Evolutionary conservation across 2,329 filamentous ascomycete genomes (phyloP), one percentile per base, ranked within the genome.

Genomic region (Ramularia endophylla): DNA sequence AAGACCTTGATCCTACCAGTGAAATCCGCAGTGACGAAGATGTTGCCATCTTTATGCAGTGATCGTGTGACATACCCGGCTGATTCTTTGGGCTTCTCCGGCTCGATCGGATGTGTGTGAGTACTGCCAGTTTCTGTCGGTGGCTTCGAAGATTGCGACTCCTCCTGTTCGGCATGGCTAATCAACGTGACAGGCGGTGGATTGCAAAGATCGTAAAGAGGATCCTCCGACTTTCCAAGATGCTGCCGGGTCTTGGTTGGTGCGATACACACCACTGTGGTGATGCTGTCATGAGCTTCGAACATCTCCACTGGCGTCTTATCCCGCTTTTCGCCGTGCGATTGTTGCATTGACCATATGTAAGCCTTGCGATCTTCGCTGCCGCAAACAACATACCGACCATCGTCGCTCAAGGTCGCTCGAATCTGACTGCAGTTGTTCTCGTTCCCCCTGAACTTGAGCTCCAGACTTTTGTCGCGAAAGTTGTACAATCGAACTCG

Each of bases 161-260:
- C 48, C 18, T 50, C 46, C 65, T 60, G 12, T 55, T 92, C 86
- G 15, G 83, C 79, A 18, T 81, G 75, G 51, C 83, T 88, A 47
- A 89, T 72, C 13, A 97, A 71, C 5, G 80, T 89, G 12, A 97
- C 80, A 0, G 90, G 88, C 0, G 90, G 92, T 4, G 92, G 92
- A 54, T 97, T 97, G 71, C 92, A 97, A 1, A 97, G 73, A 55
- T 95, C 89, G 62, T 88, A 98, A n/a, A 98, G 78, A 1, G 92
- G 89, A 60, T 98, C 89, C 41, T 87, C 85, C 0, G 88, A 94
- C 11, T 78, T 75, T 37, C 84, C 81, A 1, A 98, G 74, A 2
- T 92, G 71, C 56, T 85, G 82, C 43, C 86, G 78, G 8, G 87
- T 88, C 55, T 78, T 80, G 0, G 78, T 77, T 0, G 92, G 90